Evolutionary conservation across 306 rosid genomes (phyloP).

Genomic region (Hippophae tibetana): DNA sequence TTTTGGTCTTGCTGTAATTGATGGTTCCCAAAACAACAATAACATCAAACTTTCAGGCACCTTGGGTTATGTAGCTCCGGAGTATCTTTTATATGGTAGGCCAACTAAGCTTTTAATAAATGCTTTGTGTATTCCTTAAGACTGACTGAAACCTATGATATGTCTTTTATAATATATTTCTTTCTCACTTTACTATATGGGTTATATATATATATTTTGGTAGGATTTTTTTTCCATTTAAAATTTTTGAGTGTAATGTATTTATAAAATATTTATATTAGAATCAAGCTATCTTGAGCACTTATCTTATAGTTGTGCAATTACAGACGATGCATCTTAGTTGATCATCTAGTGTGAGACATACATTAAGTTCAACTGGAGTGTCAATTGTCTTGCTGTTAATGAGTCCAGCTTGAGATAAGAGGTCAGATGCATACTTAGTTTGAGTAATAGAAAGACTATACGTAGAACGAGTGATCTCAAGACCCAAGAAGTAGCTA

Average conservation of each 20-base stretch:
- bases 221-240: slow-evolving; percentile 25
- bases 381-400: too few relatives aligned
- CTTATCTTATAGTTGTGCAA: slow-evolving; percentile 18
- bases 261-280: slow-evolving; percentile 8
- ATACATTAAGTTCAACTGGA: too few relatives aligned
- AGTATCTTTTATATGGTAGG: slow-evolving; percentile 91
- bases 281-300: slow-evolving; percentile 5
- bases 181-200: slow-evolving; percentile 24
- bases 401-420: too few relatives aligned
- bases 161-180: slow-evolving; percentile 2
- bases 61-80: slow-evolving; percentile 90
- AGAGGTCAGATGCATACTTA: too few relatives aligned
- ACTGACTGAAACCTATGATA: slow-evolving; percentile 17
- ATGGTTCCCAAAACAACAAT: slow-evolving; percentile 68
- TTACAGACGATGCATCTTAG: slow-evolving; percentile 7
- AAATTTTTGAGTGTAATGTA: slow-evolving; percentile 19
- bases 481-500: too few relatives aligned
- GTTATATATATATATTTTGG: neutral
- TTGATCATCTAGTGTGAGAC: slow-evolving; percentile 5
- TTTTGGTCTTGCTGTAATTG: slow-evolving; percentile 78
- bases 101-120: slow-evolving; percentile 29
- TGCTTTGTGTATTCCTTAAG: slow-evolving; percentile 7
- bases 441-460: too few relatives aligned
- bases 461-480: too few relatives aligned
- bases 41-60: slow-evolving; percentile 82